Evolutionary conservation across 202 grass and related monocot species (phyloP).

Genomic region (Miscanthus sacchariflorus): DNA sequence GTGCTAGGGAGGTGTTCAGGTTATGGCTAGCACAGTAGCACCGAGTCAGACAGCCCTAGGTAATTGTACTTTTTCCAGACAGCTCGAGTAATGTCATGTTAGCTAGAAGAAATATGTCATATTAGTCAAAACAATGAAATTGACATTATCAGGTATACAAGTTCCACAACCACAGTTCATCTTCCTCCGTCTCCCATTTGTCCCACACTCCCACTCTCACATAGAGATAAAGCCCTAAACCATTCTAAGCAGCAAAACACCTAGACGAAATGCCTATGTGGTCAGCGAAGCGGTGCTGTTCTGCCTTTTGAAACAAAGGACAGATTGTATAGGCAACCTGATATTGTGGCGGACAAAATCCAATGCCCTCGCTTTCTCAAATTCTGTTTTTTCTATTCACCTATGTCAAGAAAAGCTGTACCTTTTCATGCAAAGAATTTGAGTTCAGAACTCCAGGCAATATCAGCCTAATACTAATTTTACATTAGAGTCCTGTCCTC

Average conservation of each 20-base stretch:
- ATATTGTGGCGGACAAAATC: neutral
- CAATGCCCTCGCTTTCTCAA: neutral
- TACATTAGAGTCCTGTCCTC: neutral
- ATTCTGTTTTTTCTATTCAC: neutral
- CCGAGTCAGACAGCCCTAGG: neutral
- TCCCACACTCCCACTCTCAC: neutral
- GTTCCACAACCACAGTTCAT: neutral
- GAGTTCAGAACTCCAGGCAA: constrained; percentile 1
- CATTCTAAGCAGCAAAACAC: neutral
- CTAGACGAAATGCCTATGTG: neutral
- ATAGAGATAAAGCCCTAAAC: neutral
- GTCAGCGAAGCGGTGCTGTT: neutral
- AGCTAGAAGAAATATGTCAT: neutral
- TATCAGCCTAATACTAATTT: neutral
- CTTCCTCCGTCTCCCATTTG: neutral
- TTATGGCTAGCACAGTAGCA: neutral
- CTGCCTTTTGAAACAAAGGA: neutral
- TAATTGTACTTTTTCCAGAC: neutral
- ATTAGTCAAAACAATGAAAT: neutral
- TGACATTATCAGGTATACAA: neutral
- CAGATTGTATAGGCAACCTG: neutral
- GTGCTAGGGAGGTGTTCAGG: neutral
- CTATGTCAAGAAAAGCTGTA: constrained; percentile 15
- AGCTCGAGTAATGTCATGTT: neutral
- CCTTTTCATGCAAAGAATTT: neutral